Base-by-base conservation (phyloP, 352 stramenopile genomes). In the Hyaloperonospora arabidopsidis region DNA sequence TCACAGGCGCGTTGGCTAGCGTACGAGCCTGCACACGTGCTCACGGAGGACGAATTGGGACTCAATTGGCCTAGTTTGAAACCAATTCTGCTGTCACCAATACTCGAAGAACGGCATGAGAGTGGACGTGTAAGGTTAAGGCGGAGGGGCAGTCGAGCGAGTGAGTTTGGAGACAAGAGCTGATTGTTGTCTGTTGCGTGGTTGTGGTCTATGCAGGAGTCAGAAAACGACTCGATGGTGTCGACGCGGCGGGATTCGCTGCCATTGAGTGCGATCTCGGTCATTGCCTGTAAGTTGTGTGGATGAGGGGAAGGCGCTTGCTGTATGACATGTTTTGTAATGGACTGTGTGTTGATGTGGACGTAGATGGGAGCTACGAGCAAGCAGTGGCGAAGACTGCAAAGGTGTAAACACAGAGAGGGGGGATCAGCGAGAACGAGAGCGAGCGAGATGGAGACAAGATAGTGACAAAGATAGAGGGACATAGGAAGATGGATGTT, bases 1-100 rank as follows among this genome's bases (percentile, higher is more conserved):
- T 83, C 79, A 23, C 79, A 87, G 45, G 75, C 71, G 60, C 76
- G 79, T 14, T 89, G 79, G 79, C 53, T 86, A 41, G 66, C 63
- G 21, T 86, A 79, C 60, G 74, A 86, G 2, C 52, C 72, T 6
- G 52, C 49, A 6, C 45, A 52, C 12, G 49, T 74, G 19, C 57
- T 69, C 38, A 62, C 54, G 1, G 63, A 74, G 29, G 59, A 63
- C 19, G 64, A 74, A 23, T 25, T 62, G 32, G 64, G 57, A 8
- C 59, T 77, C 14, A 59, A 84, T 54, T 86, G 76, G 76, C 70
- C 76, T 15, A 72, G 49, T 44, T 54, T 79, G 13, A 77, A 74
- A 25, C 70, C 74, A 13, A 70, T 83, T 48, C 39, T 87, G 49
- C 68, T 89, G 36, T 89, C 79, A 29, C 79, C 79, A 3, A 89